These are phyloP conservation scores for Heliamphora exappendiculata DNA, from an alignment of 148 eudicot genomes.

Conservation along the genomic window DNA sequence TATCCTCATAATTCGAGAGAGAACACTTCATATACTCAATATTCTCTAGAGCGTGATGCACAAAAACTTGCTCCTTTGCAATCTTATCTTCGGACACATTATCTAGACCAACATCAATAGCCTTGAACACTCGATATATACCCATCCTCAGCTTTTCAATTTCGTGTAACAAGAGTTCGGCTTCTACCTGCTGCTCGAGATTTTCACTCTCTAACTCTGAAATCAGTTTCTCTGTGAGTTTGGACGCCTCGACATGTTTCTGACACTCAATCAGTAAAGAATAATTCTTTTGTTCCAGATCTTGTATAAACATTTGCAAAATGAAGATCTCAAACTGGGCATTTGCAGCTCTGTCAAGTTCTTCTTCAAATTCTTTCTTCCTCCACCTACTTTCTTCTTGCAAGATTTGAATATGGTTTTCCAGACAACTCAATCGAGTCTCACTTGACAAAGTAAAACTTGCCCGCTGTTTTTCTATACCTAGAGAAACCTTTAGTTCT, in stretches of 20 bases:
- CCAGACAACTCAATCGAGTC: constrained; percentile 54
- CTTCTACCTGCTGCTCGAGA: constrained; percentile 83
- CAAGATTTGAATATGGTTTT: constrained; percentile 48
- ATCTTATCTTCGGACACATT: constrained; percentile 21
- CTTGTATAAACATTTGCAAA: constrained; percentile 76
- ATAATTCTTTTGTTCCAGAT: constrained; percentile 81
- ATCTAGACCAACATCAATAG: constrained; percentile 39
- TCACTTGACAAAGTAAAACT: constrained; percentile 40
- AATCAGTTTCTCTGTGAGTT: constrained; percentile 64
- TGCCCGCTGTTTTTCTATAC: constrained; percentile 51
- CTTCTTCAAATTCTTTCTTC: constrained; percentile 79
- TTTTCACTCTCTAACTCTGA: constrained; percentile 84
- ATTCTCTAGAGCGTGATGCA: constrained; percentile 42
- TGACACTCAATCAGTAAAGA: constrained; percentile 60
- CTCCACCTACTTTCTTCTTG: constrained; percentile 60
- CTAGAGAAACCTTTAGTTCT: constrained; percentile 51
- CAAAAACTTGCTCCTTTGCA: constrained; percentile 40
- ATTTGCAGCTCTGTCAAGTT: constrained; percentile 68
- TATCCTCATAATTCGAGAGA: constrained; percentile 46
- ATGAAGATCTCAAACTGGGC: constrained; percentile 85
- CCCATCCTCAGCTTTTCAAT: constrained; percentile 65
- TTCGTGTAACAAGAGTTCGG: constrained; percentile 65
- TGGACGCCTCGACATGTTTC: constrained; percentile 66
- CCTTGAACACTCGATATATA: constrained; percentile 51
- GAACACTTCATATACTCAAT: constrained; percentile 39